Evolutionary conservation across 129 eudicot genomes (phyloP).

Genomic region (Centaurea solstitialis): DNA sequence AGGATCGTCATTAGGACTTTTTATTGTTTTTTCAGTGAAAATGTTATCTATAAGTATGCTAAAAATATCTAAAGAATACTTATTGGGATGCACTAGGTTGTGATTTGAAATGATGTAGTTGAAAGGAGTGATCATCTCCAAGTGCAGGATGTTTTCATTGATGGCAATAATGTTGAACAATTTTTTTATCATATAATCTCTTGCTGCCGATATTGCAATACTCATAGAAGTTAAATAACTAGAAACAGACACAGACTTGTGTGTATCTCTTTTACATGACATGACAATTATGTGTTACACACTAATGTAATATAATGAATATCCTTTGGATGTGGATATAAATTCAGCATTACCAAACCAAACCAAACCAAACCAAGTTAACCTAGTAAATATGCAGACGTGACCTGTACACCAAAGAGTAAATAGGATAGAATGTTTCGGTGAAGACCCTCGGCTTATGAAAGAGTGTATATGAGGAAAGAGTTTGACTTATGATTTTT

Average conservation of each 20-base stretch:
- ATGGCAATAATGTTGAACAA: background rate
- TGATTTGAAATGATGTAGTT: background rate
- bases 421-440: background rate
- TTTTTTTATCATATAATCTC: background rate
- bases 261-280: background rate
- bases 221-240: background rate
- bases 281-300: too few relatives aligned
- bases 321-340: background rate
- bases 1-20: background rate
- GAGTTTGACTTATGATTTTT: background rate
- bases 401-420: background rate
- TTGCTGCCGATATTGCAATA: background rate
- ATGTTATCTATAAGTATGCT: background rate
- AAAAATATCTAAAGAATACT: background rate
- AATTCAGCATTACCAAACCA: background rate
- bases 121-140: background rate
- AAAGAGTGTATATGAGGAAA: background rate
- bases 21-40: background rate
- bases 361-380: background rate
- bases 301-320: background rate
- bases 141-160: background rate
- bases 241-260: background rate
- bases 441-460: background rate
- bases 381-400: background rate
- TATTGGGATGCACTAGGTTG: background rate